Conservation (phyloP, 345 rosid species). For the Mercurialis annua region DNA sequence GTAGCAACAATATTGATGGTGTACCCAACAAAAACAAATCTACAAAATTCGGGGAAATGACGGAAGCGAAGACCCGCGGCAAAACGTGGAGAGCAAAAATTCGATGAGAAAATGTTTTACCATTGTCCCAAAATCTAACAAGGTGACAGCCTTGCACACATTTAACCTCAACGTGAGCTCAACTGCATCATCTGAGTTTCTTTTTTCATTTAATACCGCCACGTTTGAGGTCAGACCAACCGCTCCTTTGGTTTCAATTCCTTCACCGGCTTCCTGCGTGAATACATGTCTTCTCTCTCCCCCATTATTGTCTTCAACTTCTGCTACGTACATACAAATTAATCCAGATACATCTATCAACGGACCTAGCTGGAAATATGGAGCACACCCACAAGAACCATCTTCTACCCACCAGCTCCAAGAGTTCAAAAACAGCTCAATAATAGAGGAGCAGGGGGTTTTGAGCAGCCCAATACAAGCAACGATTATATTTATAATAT, state of each 20-base stretch:
- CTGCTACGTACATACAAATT: not conserved
- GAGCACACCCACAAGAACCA: too few species aligned
- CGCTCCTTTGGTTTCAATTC: constrained; percentile 23
- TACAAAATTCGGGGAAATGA: not conserved
- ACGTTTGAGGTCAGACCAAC: constrained; percentile 12
- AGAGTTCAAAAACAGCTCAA: not conserved
- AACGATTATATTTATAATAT: constrained; percentile 5
- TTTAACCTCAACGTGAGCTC: constrained; percentile 21
- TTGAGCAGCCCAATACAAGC: not conserved
- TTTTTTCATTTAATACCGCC: constrained; percentile 1
- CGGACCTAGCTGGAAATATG: not conserved
- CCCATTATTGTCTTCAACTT: constrained; percentile 11
- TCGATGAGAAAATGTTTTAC: not conserved
- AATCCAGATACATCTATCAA: constrained; percentile 1
- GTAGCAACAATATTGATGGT: not conserved
- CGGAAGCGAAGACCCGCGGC: not conserved
- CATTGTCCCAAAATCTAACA: not conserved
- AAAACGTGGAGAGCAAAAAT: not conserved
- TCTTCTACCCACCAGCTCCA: constrained; percentile 1
- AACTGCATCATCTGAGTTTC: not conserved
- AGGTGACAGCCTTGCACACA: constrained; percentile 1
- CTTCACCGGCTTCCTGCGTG: constrained; percentile 27
- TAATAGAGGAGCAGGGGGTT: not conserved
- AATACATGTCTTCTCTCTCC: constrained; percentile 10
- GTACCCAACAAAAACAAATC: not conserved